phyloP scores from a whole-genome alignment of 345 rosid genomes.

The Aquilaria malaccensis region DNA sequence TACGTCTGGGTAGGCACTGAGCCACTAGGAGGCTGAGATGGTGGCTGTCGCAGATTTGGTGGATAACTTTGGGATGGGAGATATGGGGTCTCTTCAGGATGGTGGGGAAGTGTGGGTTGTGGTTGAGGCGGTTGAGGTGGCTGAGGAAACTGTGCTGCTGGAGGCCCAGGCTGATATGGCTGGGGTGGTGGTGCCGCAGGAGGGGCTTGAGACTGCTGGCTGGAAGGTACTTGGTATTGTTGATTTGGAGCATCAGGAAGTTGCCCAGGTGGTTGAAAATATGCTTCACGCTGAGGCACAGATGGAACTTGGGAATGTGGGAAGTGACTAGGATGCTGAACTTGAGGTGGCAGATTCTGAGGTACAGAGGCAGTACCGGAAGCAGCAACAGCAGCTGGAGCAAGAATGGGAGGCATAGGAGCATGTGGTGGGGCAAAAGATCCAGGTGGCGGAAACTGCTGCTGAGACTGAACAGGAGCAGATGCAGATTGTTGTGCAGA shows the following conservation, averaged over 20 bases:
- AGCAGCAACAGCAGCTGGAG: constrained; percentile 18
- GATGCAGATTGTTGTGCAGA: constrained; percentile 39
- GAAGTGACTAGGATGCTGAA: constrained; percentile 57
- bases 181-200: constrained; percentile 44
- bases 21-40: constrained; percentile 47
- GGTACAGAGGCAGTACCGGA: constrained; percentile 30
- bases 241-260: constrained; percentile 51
- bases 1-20: constrained; percentile 55
- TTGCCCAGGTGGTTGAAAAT: constrained; percentile 53
- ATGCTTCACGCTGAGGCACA: constrained; percentile 61
- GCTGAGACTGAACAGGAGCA: constrained; percentile 41
- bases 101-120: constrained; percentile 54
- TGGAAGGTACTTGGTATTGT: constrained; percentile 51
- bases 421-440: constrained; percentile 33
- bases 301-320: constrained; percentile 37
- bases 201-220: constrained; percentile 38
- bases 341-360: constrained; percentile 45
- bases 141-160: constrained; percentile 43
- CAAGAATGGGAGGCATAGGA: constrained; percentile 18
- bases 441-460: constrained; percentile 31
- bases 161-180: constrained; percentile 44
- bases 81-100: constrained; percentile 55
- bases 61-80: constrained; percentile 48
- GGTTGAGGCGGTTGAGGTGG: constrained; percentile 43
- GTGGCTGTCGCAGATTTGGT: constrained; percentile 45